Evolutionary conservation across 176 grass and related monocot genomes (phyloP), one percentile per base, ranked within the genome.

Genomic region (Luzula sylvatica): DNA sequence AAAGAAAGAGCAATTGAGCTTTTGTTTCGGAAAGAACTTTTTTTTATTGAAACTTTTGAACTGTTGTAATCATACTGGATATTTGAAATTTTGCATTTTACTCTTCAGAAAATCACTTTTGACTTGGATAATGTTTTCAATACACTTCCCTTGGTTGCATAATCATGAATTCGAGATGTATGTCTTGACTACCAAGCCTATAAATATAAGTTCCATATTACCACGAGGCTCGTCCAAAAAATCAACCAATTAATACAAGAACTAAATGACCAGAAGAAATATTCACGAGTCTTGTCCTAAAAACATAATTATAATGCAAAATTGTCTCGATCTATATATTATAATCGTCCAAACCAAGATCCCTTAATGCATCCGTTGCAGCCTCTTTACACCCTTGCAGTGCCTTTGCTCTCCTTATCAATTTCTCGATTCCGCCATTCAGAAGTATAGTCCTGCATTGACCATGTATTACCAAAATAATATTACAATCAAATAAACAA

Each of bases 311-410:
- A 7, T 35, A 35, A 7, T 7, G 5, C 30, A 7, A 35, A 35
- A 42, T 20, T 23, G 16, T 58, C 17, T 22, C 27, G 58, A 23
- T 28, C 52, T 95, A 95, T 11, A 29, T 67, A 59, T 82, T 89
- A 74, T 86, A 96, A 47, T 89, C 73, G 28, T 89, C 78, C 23
- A 96, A 66, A 7, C 85, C 84, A 4, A 96, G 74, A 60, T 96
- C 92, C 68, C 84, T 89, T 58, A 89, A 24, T 59, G 92, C 84
- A 61, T 68, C 78, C n/a, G 74, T 82, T 52, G 81, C 80, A 65
- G 92, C 84, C 79, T 85, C 81, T 55, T 89, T 96, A 71, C 92
- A 86, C 38, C 65, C 65, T 15, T 86, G 92, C 40, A 75, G 70
- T 48, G 46, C 60, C 77, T 86, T 89, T 12, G 92, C 74, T 50